Percentiles rank a stretch among this genome's conserved stretches.
phyloP scores from a whole-genome alignment of 2,329 filamentous ascomycete genomes.

The Pseudocercospora musae region DNA sequence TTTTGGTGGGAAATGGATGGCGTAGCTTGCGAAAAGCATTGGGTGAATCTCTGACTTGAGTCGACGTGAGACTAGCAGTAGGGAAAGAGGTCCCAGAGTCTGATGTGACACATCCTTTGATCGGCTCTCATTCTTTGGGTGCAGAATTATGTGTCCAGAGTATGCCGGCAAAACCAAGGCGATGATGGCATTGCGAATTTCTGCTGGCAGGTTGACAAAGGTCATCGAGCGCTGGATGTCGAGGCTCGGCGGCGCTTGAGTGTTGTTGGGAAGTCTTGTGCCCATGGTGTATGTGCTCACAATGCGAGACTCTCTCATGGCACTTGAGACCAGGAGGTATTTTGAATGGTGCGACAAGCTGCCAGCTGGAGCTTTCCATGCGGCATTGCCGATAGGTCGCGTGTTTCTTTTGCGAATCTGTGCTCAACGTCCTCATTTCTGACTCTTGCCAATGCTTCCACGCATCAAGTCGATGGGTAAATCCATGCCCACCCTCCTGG shows the following conservation, averaged over 20 bases:
- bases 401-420: background rate
- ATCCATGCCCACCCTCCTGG: conserved; percentile 85
- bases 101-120: background rate
- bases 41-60: background rate
- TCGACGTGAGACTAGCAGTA: background rate
- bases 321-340: background rate
- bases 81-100: background rate
- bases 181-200: background rate
- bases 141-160: background rate
- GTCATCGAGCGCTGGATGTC: background rate
- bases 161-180: background rate
- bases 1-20: background rate
- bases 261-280: background rate
- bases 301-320: no score
- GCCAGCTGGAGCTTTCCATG: background rate
- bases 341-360: background rate
- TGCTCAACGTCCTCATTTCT: background rate
- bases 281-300: background rate
- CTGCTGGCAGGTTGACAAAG: background rate
- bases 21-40: background rate
- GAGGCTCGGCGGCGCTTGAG: background rate
- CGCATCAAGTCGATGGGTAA: conserved; percentile 59
- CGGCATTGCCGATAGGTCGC: background rate
- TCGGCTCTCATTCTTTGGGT: background rate
- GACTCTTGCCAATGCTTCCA: background rate